Evolutionary conservation across 495 filamentous ascomycete genomes (phyloP), one percentile per base, ranked within the genome.

Genomic region (Rhypophila decipiens): DNA sequence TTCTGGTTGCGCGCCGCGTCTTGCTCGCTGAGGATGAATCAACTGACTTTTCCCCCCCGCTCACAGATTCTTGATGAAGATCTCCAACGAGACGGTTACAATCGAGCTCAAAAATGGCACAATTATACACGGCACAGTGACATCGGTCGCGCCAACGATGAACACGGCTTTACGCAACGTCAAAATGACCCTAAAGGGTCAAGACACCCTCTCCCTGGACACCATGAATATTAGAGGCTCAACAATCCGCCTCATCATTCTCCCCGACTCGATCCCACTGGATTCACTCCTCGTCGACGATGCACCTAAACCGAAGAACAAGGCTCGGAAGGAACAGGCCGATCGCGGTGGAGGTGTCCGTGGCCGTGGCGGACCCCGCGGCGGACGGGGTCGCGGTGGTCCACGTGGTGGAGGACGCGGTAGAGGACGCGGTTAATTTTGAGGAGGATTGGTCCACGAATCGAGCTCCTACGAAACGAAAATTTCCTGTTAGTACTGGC

Each of bases 61-160:
- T n/a, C n/a, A n/a, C 66, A 97, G 93, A 56, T 97, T 98, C 66
- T 72, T 98, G 45, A 96, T 97, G 93, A 98, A 97, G 77, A 95
- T 89, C 67, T 80, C 83, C 60, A 97, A 96, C 67, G 93, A 98
- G 72, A 94, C 91, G 48, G 93, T 97, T 49, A 95, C 91, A 9
- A 83, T 98, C 57, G 93, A 98, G 74, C 76, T 97, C 50, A 98
- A 98, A 67, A 97, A 96, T 80, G 93, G 91, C 64, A 93, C 93
- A 43, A 90, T 95, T 68, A 77, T 97, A 56, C 83, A 94, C 67
- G 93, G 93, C 68, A 98, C 94, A 45, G 94, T 98, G 62, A 86
- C 88, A 39, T 87, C 88, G 11, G 90, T 98, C 56, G 87, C 88
- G 13, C 94, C 94, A 4, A 84, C 94, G 63, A 98, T 98, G 93